Evolutionary conservation across 176 grass and related monocot genomes (phyloP).

Genomic region (Tuctoria greenei): DNA sequence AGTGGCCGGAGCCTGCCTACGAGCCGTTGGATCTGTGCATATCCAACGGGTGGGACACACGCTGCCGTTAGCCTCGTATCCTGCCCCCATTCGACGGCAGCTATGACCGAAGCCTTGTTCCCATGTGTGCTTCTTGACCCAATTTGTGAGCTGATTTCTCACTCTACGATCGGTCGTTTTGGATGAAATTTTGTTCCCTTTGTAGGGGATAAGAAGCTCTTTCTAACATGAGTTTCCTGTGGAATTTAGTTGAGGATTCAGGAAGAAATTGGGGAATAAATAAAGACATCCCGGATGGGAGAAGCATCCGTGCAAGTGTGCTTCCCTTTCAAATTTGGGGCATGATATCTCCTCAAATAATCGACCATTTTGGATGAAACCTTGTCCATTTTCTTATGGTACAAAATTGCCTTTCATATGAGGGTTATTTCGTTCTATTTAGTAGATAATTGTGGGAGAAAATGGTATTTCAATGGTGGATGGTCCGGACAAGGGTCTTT

Average conservation of each 20-base stretch:
- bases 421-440: constrained; percentile 2
- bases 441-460: neutral
- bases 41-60: constrained; percentile 30
- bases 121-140: constrained; percentile 53
- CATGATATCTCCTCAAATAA: neutral
- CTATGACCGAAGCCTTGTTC: neutral
- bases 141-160: constrained; percentile 33
- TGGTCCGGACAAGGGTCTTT: constrained; percentile 29
- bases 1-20: neutral
- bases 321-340: constrained; percentile 45
- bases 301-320: constrained; percentile 37
- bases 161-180: neutral
- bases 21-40: neutral
- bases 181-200: accelerated
- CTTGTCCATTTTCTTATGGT: neutral
- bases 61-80: neutral
- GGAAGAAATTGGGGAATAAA: constrained; percentile 8
- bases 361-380: neutral
- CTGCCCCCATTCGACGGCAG: neutral
- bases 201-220: neutral
- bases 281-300: neutral
- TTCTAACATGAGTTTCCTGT: neutral
- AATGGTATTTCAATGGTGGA: neutral
- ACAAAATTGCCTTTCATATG: no score
- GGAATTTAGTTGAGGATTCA: neutral